Evolutionary conservation across 2,329 filamentous ascomycete genomes (phyloP).

Genomic region (Berkeleyomyces rouxiae): DNA sequence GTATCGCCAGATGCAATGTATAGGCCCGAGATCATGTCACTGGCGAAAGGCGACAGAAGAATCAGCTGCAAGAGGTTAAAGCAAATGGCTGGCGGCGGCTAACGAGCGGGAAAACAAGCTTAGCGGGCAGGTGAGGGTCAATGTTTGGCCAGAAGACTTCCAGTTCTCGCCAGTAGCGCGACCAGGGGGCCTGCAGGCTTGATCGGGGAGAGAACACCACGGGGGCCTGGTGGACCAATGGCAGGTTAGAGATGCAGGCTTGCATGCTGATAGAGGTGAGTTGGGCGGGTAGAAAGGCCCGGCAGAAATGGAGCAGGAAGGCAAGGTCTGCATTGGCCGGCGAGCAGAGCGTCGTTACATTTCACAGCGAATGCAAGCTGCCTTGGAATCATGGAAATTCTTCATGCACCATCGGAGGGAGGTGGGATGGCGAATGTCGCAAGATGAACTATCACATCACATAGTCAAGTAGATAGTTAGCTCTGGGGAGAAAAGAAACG

Average conservation of each 20-base stretch:
- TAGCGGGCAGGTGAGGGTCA: neutral
- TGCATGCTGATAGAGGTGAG: neutral
- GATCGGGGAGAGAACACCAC: neutral
- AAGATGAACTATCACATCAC: too few species aligned
- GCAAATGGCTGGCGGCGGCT: slow-evolving; percentile 7
- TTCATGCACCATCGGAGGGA: neutral
- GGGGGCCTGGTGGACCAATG: neutral
- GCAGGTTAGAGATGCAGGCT: neutral
- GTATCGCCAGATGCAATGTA: neutral
- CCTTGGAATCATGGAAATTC: neutral
- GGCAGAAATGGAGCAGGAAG: neutral
- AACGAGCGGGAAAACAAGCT: neutral
- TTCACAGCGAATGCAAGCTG: neutral
- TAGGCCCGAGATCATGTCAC: neutral
- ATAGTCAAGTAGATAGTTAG: too few species aligned
- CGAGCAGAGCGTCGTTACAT: neutral
- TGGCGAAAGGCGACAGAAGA: neutral
- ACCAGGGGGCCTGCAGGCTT: neutral
- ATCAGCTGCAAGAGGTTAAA: neutral
- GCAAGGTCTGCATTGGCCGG: too few species aligned
- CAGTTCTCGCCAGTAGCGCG: neutral
- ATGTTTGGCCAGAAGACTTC: neutral
- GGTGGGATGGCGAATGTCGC: neutral
- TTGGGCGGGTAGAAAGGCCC: neutral
- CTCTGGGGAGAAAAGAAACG: neutral